A percentile compares a stretch with the other conserved stretches of the same genome.
phyloP scores from a whole-genome alignment of 2,329 filamentous ascomycete species.

The Alternaria ethzedia region DNA sequence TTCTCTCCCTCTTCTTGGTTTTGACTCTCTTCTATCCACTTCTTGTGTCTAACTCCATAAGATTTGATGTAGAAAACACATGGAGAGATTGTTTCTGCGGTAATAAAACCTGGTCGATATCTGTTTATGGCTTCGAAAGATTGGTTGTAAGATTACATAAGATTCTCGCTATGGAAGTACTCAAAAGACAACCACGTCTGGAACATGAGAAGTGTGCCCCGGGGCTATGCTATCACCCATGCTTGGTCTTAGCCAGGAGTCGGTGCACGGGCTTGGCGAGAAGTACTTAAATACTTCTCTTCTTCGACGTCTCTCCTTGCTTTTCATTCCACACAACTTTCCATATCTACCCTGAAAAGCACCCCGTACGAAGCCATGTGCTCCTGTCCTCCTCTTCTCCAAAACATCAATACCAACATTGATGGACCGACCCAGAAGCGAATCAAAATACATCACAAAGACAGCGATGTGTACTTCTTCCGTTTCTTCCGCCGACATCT shows the following conservation, averaged over 20 bases:
- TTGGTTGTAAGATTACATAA: not conserved
- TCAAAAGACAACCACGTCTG: not conserved
- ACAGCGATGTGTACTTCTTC: not conserved
- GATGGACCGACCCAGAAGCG: not conserved
- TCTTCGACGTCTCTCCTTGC: not conserved
- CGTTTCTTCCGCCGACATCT: not conserved
- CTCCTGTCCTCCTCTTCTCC: not conserved
- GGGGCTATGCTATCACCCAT: not conserved
- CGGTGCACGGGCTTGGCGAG: not conserved
- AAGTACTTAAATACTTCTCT: not conserved
- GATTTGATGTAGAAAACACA: too few relatives aligned
- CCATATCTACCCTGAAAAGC: too few relatives aligned
- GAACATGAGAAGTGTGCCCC: not conserved
- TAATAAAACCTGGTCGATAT: rapidly evolving
- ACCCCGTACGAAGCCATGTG: not conserved
- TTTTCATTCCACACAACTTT: not conserved
- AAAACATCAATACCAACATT: rapidly evolving
- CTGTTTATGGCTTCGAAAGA: not conserved
- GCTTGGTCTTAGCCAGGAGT: not conserved
- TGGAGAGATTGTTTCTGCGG: not conserved
- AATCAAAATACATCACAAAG: not conserved
- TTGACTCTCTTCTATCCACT: too few relatives aligned
- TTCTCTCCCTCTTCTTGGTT: not conserved
- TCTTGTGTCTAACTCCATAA: too few relatives aligned
- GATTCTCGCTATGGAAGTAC: not conserved